Percentiles rank a stretch among this genome's conserved stretches.
These are phyloP conservation scores for Crassisporium funariophilum DNA, from an alignment of 768 basidiomycete species.

Conservation along the genomic window DNA sequence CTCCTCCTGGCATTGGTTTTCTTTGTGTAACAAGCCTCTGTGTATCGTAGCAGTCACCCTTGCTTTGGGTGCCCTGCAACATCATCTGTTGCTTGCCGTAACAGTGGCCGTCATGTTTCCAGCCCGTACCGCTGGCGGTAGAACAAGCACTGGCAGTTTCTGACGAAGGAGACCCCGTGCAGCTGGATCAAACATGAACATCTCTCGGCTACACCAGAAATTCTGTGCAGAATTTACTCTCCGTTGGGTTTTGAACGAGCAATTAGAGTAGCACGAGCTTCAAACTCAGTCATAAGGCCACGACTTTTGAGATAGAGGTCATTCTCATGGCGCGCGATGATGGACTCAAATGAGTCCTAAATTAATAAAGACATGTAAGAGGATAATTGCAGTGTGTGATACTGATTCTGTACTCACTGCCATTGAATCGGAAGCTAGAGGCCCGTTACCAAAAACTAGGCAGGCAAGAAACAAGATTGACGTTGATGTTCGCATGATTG, in stretches of 20 bases:
- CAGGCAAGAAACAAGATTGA: no score
- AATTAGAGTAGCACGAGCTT: constrained; percentile 1
- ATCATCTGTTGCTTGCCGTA: constrained; percentile 4
- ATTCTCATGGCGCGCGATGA: constrained; percentile 2
- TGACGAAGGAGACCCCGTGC: constrained; percentile 1
- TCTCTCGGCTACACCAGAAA: neutral
- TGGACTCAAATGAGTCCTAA: no score
- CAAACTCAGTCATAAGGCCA: constrained; percentile 4
- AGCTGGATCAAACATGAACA: neutral
- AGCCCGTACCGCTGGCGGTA: neutral
- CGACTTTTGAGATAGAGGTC: constrained; percentile 1
- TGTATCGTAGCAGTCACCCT: constrained; percentile 6
- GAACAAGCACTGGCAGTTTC: neutral
- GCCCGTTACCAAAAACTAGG: no score
- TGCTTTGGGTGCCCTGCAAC: constrained; percentile 1
- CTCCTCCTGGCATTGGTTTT: no score
- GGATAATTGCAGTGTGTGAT: no score
- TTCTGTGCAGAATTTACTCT: neutral
- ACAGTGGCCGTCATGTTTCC: neutral
- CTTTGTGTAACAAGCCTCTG: no score
- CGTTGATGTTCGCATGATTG: no score
- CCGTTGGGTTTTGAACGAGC: constrained; percentile 6
- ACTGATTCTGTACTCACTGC: no score
- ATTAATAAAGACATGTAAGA: no score
- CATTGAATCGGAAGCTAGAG: no score